Evolutionary conservation across 1,139 yeast genomes (phyloP).

Genomic region (Ogataea hybrid): DNA sequence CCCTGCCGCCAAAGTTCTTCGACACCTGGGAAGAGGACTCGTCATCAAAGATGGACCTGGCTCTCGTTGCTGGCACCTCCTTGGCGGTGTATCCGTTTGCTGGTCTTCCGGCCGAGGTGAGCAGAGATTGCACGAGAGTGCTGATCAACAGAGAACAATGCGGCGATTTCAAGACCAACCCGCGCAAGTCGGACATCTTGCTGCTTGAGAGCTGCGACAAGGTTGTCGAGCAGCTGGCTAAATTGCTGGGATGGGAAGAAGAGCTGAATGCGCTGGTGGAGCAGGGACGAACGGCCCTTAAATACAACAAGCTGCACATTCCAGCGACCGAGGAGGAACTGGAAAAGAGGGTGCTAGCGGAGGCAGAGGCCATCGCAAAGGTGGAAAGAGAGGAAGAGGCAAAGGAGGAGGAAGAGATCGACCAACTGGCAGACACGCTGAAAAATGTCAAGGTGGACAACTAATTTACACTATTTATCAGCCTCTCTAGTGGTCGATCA

Average conservation of each 20-base stretch:
- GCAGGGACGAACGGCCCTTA: constrained; percentile 18
- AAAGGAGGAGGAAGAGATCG: constrained; percentile 12
- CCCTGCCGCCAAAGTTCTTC: constrained; percentile 68
- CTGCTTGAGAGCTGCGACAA: constrained; percentile 62
- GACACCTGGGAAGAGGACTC: constrained; percentile 65
- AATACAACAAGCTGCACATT: constrained; percentile 1
- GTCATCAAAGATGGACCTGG: constrained; percentile 56
- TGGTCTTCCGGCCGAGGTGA: constrained; percentile 66
- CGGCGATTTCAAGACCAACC: constrained; percentile 59
- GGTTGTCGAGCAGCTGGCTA: constrained; percentile 52
- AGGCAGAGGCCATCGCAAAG: constrained; percentile 23
- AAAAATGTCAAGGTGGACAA: constrained; percentile 14
- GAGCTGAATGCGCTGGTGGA: constrained; percentile 31
- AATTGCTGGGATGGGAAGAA: constrained; percentile 61
- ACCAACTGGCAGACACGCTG: constrained; percentile 13
- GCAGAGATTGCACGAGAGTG: constrained; percentile 49
- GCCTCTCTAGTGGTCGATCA: constrained; percentile 20
- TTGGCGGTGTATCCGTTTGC: constrained; percentile 91
- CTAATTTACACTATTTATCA: constrained; percentile 2
- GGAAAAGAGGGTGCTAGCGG: constrained; percentile 14
- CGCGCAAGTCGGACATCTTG: constrained; percentile 59
- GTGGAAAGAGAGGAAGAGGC: constrained; percentile 18
- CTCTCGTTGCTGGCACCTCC: constrained; percentile 90
- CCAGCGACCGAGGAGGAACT: constrained; percentile 7
- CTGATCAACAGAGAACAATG: constrained; percentile 74